Percentiles rank a stretch among this genome's conserved stretches.
Conservation (phyloP, 2,329 filamentous ascomycete species). For the Ophiostoma piceae region DNA sequence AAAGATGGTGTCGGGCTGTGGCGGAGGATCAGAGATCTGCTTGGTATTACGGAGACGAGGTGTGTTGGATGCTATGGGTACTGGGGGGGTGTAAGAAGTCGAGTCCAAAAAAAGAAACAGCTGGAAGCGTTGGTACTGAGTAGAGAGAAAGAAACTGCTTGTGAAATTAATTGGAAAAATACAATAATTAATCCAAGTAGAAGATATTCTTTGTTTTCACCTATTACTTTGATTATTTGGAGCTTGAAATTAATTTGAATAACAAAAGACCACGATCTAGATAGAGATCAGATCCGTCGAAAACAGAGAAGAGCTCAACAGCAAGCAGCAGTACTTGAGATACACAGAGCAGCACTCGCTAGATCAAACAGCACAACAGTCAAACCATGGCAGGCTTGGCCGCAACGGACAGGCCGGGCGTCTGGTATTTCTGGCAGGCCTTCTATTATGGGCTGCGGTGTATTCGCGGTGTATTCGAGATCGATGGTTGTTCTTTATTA, state of each 20-base stretch:
- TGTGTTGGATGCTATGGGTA: not conserved
- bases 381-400: not conserved
- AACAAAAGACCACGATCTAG: not conserved
- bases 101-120: conserved; percentile 12
- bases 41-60: not conserved
- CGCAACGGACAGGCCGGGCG: not conserved
- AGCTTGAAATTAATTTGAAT: not conserved
- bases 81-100: conserved; percentile 5
- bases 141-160: not conserved
- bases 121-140: not conserved
- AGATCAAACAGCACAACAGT: not conserved
- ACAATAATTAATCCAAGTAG: not conserved
- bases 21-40: conserved; percentile 8
- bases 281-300: not conserved
- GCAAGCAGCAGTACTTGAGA: too few relatives aligned
- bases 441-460: too few relatives aligned
- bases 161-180: not conserved
- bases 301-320: too few relatives aligned
- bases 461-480: too few relatives aligned
- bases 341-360: too few relatives aligned
- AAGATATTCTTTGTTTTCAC: not conserved
- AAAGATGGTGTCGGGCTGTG: not conserved
- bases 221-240: not conserved
- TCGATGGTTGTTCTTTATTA: too few relatives aligned
- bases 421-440: not conserved